These are phyloP conservation scores for Brettanomyces anomalus DNA, from an alignment of 805 yeast species.

Conservation along the genomic window DNA sequence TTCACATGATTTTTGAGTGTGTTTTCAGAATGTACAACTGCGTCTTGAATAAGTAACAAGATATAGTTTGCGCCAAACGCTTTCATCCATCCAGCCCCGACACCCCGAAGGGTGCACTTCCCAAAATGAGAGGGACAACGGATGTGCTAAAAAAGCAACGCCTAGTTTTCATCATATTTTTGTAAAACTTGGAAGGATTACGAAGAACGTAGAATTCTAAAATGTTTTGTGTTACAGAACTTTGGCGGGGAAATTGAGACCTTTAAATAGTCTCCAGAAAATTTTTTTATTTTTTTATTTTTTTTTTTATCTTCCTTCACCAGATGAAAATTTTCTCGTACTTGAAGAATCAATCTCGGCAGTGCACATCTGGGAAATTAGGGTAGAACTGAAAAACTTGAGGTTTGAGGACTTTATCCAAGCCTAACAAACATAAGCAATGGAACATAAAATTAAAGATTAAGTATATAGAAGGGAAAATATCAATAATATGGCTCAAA, in stretches of 20 bases:
- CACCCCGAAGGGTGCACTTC: constrained; percentile 8
- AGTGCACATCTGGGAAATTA: too few relatives aligned
- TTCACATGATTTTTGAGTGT: constrained; percentile 3
- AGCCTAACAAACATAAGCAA: too few relatives aligned
- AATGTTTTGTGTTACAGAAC: background rate
- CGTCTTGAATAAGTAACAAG: constrained; percentile 28
- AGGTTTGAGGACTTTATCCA: too few relatives aligned
- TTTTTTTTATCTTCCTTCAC: too few relatives aligned
- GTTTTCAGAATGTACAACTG: constrained; percentile 25
- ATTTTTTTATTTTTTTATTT: too few relatives aligned
- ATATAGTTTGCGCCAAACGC: constrained; percentile 27
- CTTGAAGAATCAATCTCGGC: background rate
- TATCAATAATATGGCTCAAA: background rate
- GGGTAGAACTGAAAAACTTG: too few relatives aligned
- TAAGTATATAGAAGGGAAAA: background rate
- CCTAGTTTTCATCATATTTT: constrained; percentile 54
- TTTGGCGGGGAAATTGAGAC: background rate
- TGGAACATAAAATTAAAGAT: background rate
- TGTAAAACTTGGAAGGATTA: constrained; percentile 62
- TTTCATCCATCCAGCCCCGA: constrained; percentile 24
- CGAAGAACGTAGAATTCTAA: constrained; percentile 18
- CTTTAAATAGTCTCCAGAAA: too few relatives aligned
- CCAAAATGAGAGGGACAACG: constrained; percentile 20
- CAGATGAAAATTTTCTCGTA: too few relatives aligned
- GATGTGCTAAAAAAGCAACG: constrained; percentile 33